Conservation (phyloP, 108 stramenopile genomes). For the Bacterosira constricta region DNA sequence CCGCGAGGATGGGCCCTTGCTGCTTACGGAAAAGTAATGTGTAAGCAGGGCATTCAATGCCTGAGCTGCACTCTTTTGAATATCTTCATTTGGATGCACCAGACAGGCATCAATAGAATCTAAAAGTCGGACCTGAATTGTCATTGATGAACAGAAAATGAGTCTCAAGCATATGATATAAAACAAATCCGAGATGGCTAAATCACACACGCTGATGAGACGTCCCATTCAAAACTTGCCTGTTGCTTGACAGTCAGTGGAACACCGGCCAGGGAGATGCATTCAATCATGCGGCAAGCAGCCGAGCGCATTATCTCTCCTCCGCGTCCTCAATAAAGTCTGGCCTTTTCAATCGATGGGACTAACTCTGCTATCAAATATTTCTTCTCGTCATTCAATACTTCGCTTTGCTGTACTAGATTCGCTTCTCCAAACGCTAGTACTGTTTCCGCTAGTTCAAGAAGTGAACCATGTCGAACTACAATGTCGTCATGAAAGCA, state of each 20-base stretch:
- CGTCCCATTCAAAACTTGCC: conserved; percentile 27
- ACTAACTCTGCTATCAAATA: conserved; percentile 68
- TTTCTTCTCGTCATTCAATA: conserved; percentile 18
- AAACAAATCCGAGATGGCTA: too few relatives aligned
- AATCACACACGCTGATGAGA: too few relatives aligned
- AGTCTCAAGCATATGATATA: too few relatives aligned
- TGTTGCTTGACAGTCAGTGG: conserved; percentile 78
- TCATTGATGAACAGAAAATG: too few relatives aligned
- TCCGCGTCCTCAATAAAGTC: conserved; percentile 96
- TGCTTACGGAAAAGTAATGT: conserved; percentile 84
- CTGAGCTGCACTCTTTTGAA: conserved; percentile 80
- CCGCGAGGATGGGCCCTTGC: conserved; percentile 82
- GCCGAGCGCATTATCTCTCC: conserved; percentile 95
- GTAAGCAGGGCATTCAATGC: conserved; percentile 79
- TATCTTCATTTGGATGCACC: conserved; percentile 89
- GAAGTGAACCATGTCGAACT: conserved; percentile 86
- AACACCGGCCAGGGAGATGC: conserved; percentile 73
- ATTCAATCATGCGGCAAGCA: conserved; percentile 92
- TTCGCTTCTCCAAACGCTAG: conserved; percentile 63
- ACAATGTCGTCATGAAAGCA: conserved; percentile 67
- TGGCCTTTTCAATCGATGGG: conserved; percentile 87
- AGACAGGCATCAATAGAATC: conserved; percentile 93
- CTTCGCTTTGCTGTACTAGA: conserved; percentile 16
- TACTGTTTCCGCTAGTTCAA: conserved; percentile 85
- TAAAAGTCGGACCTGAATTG: conserved; percentile 82